Evolutionary conservation across 2,329 filamentous ascomycete genomes (phyloP), one percentile per base, ranked within the genome.

Genomic region (Stagonosporopsis tanaceti): DNA sequence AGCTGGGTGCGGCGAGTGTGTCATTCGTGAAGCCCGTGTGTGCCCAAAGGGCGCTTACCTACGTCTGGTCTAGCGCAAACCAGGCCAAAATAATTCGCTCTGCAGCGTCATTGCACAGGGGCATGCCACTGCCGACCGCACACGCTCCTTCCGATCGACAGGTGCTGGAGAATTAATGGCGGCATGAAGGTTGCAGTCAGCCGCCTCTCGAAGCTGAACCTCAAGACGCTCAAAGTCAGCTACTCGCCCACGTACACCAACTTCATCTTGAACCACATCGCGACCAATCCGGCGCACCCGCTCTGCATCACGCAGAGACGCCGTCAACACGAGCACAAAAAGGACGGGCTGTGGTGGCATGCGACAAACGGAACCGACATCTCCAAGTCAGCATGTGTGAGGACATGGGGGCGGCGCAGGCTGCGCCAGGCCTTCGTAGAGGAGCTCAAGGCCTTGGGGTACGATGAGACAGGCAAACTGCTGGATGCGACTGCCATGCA

Each of bases 321-420:
- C 25, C 59, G 56, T 20, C 50, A 61, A 11, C 34, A 42, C 2
- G 54, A 61, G 25, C 63, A 65, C n/a, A 65, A 65, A 20, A 59
- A 59, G 24, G 62, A 72, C 20, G 67, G 69, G 0, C 65, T 77
- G 2, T 76, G 72, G 73, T 74, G 72, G 74, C 62, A 72, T 52
- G 64, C 66, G 5, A 71, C 67, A 2, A 64, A 65, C 2, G 52
- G 59, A 9, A 14, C 56, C 12, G 67, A 67, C 14, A 47, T 69
- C 20, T 70, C 65, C 25, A 76, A 72, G 56, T 73, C 68, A 6
- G 66, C 64, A 22, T 72, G 71, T 15, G 71, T 77, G 39, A 47
- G 74, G 37, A 53, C 67, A 32, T 76, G 73, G 73, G 64, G 68
- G 11, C 61, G 66, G 35, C 60, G 74, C 27, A 63, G 73, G 20